A percentile compares a stretch with the other conserved stretches of the same genome.
phyloP scores from a whole-genome alignment of 352 stramenopile species.

The Phytophthora pseudosyringae region DNA sequence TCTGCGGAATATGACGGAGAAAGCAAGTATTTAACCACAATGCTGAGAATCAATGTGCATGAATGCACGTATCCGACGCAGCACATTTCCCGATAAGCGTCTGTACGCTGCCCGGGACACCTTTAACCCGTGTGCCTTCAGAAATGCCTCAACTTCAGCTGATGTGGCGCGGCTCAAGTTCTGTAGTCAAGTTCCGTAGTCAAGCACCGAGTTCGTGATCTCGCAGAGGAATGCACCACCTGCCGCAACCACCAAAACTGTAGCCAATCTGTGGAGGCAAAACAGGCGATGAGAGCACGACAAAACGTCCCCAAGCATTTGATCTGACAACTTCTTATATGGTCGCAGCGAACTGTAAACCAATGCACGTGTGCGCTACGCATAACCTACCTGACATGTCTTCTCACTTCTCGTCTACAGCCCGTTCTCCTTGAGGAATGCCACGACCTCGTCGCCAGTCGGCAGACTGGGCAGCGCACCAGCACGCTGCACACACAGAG shows the following conservation, averaged over 20 bases:
- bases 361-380: constrained; percentile 6
- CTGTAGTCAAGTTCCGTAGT: too few species aligned
- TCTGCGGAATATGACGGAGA: too few species aligned
- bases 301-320: background rate
- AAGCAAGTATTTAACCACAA: too few species aligned
- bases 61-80: too few species aligned
- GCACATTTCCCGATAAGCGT: too few species aligned
- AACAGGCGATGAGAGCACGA: too few species aligned
- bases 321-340: constrained; percentile 4
- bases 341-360: background rate
- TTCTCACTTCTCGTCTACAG: constrained; percentile 16
- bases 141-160: constrained; percentile 33
- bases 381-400: constrained; percentile 5
- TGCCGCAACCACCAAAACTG: too few species aligned
- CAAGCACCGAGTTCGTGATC: too few species aligned
- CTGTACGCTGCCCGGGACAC: background rate
- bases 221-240: too few species aligned
- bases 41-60: background rate
- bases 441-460: constrained; percentile 37
- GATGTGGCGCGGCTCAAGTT: too few species aligned
- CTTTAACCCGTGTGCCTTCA: constrained; percentile 25
- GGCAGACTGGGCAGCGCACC: constrained; percentile 80
- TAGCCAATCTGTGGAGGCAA: too few species aligned
- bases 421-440: constrained; percentile 40
- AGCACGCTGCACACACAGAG: constrained; percentile 67